Conservation (phyloP, 2,329 filamentous ascomycete genomes). For the Nigrograna mackinnonii region DNA sequence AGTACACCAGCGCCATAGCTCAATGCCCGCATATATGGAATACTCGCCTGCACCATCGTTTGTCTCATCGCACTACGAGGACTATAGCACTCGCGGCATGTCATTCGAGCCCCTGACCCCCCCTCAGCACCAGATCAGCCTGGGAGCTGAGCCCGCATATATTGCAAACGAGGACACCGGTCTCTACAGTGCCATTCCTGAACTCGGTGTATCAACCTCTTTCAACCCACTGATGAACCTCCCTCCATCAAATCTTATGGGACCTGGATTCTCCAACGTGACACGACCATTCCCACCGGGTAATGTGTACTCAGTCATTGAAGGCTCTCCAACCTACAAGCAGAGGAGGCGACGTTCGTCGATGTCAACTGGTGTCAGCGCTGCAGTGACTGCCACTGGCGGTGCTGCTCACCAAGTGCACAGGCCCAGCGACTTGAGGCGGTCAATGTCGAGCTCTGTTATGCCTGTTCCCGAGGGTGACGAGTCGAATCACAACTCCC, state of each 20-base stretch:
- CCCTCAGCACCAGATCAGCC: slow-evolving; percentile 82
- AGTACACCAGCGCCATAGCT: slow-evolving; percentile 88
- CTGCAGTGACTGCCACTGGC: slow-evolving; percentile 64
- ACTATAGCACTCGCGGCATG: slow-evolving; percentile 94
- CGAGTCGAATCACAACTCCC: slow-evolving; percentile 77
- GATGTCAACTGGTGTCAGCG: slow-evolving; percentile 78
- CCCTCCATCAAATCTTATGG: slow-evolving; percentile 81
- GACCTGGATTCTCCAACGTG: slow-evolving; percentile 75
- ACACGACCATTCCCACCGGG: slow-evolving; percentile 68
- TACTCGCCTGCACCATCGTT: slow-evolving; percentile 98
- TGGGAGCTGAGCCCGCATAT: slow-evolving; percentile 89
- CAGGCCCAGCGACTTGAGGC: slow-evolving; percentile 84
- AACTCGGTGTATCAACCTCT: slow-evolving; percentile 75
- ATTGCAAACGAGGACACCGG: slow-evolving; percentile 98
- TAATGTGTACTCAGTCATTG: slow-evolving; percentile 93
- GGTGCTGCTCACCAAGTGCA: slow-evolving; percentile 64
- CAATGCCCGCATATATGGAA: slow-evolving; percentile 98
- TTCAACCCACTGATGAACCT: slow-evolving; percentile 91
- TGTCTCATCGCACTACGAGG: slow-evolving; percentile 97
- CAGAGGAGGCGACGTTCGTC: slow-evolving; percentile 92
- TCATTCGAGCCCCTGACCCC: slow-evolving; percentile 97
- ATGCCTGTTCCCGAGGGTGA: slow-evolving; percentile 80
- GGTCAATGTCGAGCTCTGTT: slow-evolving; percentile 88
- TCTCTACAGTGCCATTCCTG: slow-evolving; percentile 91
- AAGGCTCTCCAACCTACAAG: slow-evolving; percentile 98